Base-by-base conservation (phyloP, 2,329 filamentous ascomycete genomes). In the Ophiostoma sp. region DNA sequence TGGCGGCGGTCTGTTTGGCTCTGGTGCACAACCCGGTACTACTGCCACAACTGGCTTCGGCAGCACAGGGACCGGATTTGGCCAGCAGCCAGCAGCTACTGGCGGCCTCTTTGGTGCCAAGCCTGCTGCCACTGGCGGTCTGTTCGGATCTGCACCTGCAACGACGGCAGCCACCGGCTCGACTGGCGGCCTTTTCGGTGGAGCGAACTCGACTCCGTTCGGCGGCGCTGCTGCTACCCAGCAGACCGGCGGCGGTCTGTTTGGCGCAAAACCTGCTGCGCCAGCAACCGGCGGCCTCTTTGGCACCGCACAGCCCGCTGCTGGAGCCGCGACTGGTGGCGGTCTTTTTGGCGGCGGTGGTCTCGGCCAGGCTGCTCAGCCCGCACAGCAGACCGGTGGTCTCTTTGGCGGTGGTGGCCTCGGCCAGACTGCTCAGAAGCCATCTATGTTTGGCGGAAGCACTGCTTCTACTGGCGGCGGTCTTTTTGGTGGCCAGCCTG, bases 401-500 rank as follows among this genome's bases (percentile, higher is more conserved):
- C 77, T 88, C 20, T 89, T 89, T 72, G 85, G 86, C 17, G 76
- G 75, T 39, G 62, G 62, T 35, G 62, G 62, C 10, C 52, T 65
- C 54, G 48, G 74, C 83, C 65, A 85, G 74, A 82, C 82, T 75
- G 82, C 85, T 74, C 81, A 83, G 70, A 87, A 87, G 74, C 83
- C 86, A 3, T 80, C 82, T n/a, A 75, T 88, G 17, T 88, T 89
- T 72, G 85, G 83, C 20, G 78, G 79, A 7, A 76, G 78, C 67
- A 75, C 82, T 67, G 81, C 83, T 67, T 74, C 80, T 39, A 75
- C 81, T 17, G 81, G 83, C 7, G 79, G 80, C 62, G 79, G 87
- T 57, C 75, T 90, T 3, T 91, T 92, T 73, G 85, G 85, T 1
- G 77, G 75, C 66, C 82, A 86, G 74, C 44, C 78, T 69, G 81